A percentile compares a stretch with the other conserved stretches of the same genome.
phyloP scores from a whole-genome alignment of 495 filamentous ascomycete genomes.

The Xylaria palmicola region DNA sequence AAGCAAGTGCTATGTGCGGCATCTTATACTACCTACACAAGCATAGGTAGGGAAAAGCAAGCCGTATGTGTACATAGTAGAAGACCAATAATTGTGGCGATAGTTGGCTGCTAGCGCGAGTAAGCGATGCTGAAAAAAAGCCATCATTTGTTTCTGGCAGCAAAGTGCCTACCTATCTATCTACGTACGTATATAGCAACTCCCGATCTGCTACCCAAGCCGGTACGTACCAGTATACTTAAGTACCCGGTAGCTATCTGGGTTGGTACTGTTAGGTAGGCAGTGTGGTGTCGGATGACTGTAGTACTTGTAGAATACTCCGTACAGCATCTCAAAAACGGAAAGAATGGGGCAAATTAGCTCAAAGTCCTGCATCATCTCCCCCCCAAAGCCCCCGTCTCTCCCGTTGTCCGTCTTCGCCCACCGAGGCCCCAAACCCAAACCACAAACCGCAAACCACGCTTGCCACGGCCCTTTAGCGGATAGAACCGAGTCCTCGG shows the following conservation, averaged over 20 bases:
- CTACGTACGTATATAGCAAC: no score
- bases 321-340: no score
- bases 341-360: conserved; percentile 11
- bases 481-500: conserved; percentile 13
- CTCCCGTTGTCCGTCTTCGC: not conserved
- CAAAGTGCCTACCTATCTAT: not conserved
- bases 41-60: not conserved
- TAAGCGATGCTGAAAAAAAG: not conserved
- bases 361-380: not conserved
- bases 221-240: no score
- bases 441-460: not conserved
- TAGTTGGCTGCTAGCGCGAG: not conserved
- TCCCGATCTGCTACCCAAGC: no score
- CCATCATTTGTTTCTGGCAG: not conserved
- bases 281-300: no score
- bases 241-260: no score
- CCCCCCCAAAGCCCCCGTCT: not conserved
- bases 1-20: no score
- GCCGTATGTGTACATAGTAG: not conserved
- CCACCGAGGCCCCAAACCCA: not conserved
- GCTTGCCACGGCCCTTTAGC: conserved; percentile 2
- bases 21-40: not conserved
- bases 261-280: no score
- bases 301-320: no score
- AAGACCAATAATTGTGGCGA: not conserved